These are phyloP conservation scores for Pyropia yezoensis DNA, from an alignment of 23 red algal genomes.

Conservation along the genomic window DNA sequence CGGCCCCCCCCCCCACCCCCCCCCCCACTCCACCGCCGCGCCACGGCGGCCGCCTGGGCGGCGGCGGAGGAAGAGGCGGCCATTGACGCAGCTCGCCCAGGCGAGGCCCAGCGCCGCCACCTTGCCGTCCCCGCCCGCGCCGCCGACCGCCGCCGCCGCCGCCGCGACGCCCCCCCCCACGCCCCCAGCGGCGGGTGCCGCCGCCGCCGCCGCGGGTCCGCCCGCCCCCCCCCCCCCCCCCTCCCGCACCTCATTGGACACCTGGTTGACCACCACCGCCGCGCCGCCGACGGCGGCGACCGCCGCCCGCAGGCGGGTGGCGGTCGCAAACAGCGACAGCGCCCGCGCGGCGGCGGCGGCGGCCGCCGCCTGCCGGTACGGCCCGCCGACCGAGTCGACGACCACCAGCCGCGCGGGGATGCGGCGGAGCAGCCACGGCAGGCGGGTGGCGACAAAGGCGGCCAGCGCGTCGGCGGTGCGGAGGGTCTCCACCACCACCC, in stretches of 20 bases:
- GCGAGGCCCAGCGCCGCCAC: slow-evolving; percentile 41
- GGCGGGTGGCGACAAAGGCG: slow-evolving; percentile 15
- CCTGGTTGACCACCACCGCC: slow-evolving; percentile 60
- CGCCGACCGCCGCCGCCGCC: slow-evolving; percentile 5
- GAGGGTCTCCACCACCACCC: slow-evolving; percentile 47
- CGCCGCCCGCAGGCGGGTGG: slow-evolving; percentile 17
- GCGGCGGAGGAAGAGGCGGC: slow-evolving; percentile 29
- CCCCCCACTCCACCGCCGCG: slow-evolving; percentile 1
- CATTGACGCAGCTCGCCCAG: slow-evolving; percentile 34
- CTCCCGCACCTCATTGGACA: slow-evolving; percentile 18
- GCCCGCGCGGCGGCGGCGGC: slow-evolving; percentile 27
- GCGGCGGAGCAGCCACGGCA: slow-evolving; percentile 38
- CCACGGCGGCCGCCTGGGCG: slow-evolving; percentile 3
- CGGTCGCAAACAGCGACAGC: slow-evolving; percentile 12
- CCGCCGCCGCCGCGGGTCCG: no score
- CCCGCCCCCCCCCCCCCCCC: slow-evolving; percentile 2
- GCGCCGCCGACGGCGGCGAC: slow-evolving; percentile 16
- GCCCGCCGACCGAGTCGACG: slow-evolving; percentile 56
- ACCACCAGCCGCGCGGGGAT: slow-evolving; percentile 35
- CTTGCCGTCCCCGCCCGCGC: neutral
- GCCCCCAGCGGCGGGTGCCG: slow-evolving; percentile 5
- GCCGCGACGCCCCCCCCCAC: slow-evolving; percentile 41
- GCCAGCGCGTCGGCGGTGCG: slow-evolving; percentile 30
- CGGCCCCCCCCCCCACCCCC: no score
- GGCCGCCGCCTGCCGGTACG: slow-evolving; percentile 34